Evolutionary conservation across 2,329 filamentous ascomycete species (phyloP).

Genomic region (Pseudogymnoascus sp.): DNA sequence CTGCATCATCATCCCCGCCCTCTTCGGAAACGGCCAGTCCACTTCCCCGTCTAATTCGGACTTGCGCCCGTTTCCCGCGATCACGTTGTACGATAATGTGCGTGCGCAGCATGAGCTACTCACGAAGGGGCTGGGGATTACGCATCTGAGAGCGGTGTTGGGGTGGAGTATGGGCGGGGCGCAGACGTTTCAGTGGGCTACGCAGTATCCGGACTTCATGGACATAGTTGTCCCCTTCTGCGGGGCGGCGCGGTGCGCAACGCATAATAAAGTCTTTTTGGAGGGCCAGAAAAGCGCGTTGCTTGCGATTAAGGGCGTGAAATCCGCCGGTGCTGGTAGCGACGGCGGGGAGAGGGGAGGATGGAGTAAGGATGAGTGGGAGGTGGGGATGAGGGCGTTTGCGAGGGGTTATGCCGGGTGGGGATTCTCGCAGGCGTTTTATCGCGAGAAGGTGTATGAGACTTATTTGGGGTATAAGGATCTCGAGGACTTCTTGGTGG

Average conservation of each 20-base stretch:
- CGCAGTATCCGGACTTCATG: slow-evolving; percentile 43
- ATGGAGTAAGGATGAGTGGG: slow-evolving; percentile 46
- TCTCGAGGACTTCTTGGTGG: slow-evolving; percentile 64
- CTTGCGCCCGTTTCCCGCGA: slow-evolving; percentile 49
- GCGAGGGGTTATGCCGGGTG: slow-evolving; percentile 70
- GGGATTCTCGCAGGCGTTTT: slow-evolving; percentile 75
- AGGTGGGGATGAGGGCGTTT: slow-evolving; percentile 58
- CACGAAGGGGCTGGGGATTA: slow-evolving; percentile 53
- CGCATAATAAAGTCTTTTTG: slow-evolving; percentile 62
- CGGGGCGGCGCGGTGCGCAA: slow-evolving; percentile 51
- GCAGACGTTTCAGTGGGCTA: slow-evolving; percentile 55
- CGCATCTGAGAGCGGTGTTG: slow-evolving; percentile 51
- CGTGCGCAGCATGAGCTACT: slow-evolving; percentile 56
- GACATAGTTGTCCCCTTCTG: slow-evolving; percentile 59
- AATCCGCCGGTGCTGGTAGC: slow-evolving; percentile 37
- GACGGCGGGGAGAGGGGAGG: slow-evolving; percentile 32
- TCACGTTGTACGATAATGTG: slow-evolving; percentile 62
- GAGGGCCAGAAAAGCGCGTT: slow-evolving; percentile 54
- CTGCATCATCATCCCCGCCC: slow-evolving; percentile 59
- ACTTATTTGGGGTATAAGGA: slow-evolving; percentile 54
- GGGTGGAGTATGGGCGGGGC: slow-evolving; percentile 66
- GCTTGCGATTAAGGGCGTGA: slow-evolving; percentile 45
- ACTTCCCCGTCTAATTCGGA: slow-evolving; percentile 56
- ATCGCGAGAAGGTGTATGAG: slow-evolving; percentile 61
- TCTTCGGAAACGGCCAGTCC: slow-evolving; percentile 62